A percentile compares a stretch with the other conserved stretches of the same genome.
phyloP scores from a whole-genome alignment of 805 yeast species.

The Grigorovia humatica region DNA sequence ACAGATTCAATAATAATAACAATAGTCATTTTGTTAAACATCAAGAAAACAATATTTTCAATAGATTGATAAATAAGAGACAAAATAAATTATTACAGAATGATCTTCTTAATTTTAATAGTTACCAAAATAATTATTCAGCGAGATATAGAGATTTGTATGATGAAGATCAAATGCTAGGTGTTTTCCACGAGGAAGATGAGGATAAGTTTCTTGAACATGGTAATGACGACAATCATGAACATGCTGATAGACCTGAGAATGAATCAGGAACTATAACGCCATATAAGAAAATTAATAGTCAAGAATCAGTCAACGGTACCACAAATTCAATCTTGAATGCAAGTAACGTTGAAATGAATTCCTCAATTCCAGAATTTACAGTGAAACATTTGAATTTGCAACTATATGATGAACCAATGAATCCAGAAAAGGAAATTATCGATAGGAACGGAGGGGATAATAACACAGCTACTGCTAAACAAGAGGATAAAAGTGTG shows the following conservation, averaged over 20 bases:
- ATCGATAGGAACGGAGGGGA: neutral
- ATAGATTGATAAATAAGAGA: slow-evolving; percentile 5
- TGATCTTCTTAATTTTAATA: slow-evolving; percentile 6
- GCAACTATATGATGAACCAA: slow-evolving; percentile 4
- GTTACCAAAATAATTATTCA: neutral
- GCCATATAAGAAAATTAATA: neutral
- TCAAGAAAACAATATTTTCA: slow-evolving; percentile 5
- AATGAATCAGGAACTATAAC: too few relatives aligned
- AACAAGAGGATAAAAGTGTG: neutral
- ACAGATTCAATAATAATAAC: slow-evolving; percentile 9
- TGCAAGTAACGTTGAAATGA: too few relatives aligned
- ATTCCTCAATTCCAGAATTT: neutral
- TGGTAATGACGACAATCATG: neutral
- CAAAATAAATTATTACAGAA: slow-evolving; percentile 6
- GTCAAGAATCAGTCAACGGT: neutral
- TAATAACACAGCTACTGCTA: slow-evolving; percentile 1
- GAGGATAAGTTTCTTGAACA: neutral
- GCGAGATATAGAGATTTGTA: slow-evolving; percentile 9
- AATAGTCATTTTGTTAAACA: neutral
- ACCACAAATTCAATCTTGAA: too few relatives aligned
- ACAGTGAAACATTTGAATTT: slow-evolving; percentile 3
- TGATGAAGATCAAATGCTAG: slow-evolving; percentile 27
- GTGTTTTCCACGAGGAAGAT: slow-evolving; percentile 3
- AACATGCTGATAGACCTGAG: too few relatives aligned
- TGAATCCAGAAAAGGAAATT: neutral